Evolutionary conservation across 1,284 basidiomycete genomes (phyloP).

Genomic region (Sanghuangporus baumii): DNA sequence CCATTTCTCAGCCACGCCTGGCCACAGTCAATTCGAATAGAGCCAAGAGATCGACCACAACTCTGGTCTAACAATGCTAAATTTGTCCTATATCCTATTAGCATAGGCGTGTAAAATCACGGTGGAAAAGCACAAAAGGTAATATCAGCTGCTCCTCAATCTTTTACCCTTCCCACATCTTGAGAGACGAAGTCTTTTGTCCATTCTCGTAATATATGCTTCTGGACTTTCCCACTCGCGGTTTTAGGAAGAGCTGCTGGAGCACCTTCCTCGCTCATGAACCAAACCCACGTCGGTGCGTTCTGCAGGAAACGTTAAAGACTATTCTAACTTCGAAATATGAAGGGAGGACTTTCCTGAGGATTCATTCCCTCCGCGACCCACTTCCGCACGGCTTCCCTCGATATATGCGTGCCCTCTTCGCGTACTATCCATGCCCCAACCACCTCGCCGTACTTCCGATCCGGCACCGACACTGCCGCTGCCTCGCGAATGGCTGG

Average conservation of each 20-base stretch:
- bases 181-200: constrained; percentile 17
- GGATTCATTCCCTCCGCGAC: constrained; percentile 66
- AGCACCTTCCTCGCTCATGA: constrained; percentile 59
- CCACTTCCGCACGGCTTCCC: constrained; percentile 44
- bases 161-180: background rate
- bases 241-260: constrained; percentile 73
- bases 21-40: too few relatives aligned
- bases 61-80: too few relatives aligned
- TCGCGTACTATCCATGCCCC: constrained; percentile 69
- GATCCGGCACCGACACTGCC: constrained; percentile 69
- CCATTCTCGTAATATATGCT: constrained; percentile 57
- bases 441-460: constrained; percentile 69
- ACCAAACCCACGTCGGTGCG: constrained; percentile 80
- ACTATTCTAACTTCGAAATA: background rate
- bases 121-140: background rate
- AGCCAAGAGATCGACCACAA: too few relatives aligned
- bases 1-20: too few relatives aligned
- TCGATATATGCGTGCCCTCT: constrained; percentile 33
- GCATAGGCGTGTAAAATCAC: background rate
- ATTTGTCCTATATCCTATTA: too few relatives aligned
- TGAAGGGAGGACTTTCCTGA: constrained; percentile 42
- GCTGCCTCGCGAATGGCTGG: constrained; percentile 67
- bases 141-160: background rate
- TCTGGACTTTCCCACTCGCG: constrained; percentile 84
- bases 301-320: constrained; percentile 34